A percentile compares a stretch with the other conserved stretches of the same genome.
phyloP scores from a whole-genome alignment of 2,329 filamentous ascomycete species.

The Dactylella cylindrospora region DNA sequence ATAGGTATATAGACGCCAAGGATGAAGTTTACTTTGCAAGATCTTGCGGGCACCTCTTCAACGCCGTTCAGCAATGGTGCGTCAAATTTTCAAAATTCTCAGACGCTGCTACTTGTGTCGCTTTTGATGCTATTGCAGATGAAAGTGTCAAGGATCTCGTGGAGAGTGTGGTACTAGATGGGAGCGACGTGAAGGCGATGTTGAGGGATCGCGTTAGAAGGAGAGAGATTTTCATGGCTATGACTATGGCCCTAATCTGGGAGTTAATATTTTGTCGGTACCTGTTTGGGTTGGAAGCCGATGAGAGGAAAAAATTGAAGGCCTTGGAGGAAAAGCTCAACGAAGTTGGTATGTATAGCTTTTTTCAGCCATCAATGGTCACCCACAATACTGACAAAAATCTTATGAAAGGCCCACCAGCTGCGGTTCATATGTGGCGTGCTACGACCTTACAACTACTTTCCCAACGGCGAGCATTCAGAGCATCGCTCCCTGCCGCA shows the following conservation, averaged over 20 bases:
- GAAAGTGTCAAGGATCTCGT: conserved; percentile 92
- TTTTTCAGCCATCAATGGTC: neutral
- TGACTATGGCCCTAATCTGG: conserved; percentile 99
- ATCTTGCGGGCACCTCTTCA: conserved; percentile 90
- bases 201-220: conserved; percentile 83
- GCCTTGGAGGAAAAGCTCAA: conserved; percentile 85
- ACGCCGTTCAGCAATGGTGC: conserved; percentile 97
- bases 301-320: conserved; percentile 97
- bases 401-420: conserved; percentile 60
- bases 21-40: conserved; percentile 96
- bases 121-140: conserved; percentile 69
- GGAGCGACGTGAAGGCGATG: conserved; percentile 85
- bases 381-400: conserved; percentile 43
- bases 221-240: conserved; percentile 95
- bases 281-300: conserved; percentile 96
- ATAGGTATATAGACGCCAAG: conserved; percentile 71
- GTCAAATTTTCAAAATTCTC: conserved; percentile 97
- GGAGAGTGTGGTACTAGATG: conserved; percentile 91
- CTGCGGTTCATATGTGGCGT: conserved; percentile 95
- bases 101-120: conserved; percentile 43
- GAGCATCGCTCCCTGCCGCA: conserved; percentile 78
- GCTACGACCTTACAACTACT: conserved; percentile 91
- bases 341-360: conserved; percentile 66
- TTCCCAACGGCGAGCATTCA: conserved; percentile 75
- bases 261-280: conserved; percentile 98